phyloP scores from a whole-genome alignment of 2,329 filamentous ascomycete species.

The Arthrobotrys sphaeroides region DNA sequence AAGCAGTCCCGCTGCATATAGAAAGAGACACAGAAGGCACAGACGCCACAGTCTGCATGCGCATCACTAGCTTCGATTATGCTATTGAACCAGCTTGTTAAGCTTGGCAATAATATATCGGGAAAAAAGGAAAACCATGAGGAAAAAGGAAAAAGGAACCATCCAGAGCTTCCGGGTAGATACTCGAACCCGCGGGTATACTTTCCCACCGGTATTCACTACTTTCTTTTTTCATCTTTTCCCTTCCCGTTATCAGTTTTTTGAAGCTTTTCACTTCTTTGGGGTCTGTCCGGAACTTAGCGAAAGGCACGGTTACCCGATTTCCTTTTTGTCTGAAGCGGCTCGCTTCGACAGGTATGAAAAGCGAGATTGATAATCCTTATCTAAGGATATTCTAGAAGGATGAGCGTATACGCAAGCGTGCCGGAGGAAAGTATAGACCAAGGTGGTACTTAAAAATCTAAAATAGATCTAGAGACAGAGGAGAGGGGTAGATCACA shows the following conservation, averaged over 20 bases:
- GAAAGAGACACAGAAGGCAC: not conserved
- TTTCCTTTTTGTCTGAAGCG: not conserved
- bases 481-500: not conserved
- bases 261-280: not conserved
- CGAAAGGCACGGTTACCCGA: conserved; percentile 19
- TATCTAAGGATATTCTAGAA: conserved; percentile 33
- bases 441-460: conserved; percentile 16
- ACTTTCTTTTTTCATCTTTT: not conserved
- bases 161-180: not conserved
- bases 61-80: conserved; percentile 10
- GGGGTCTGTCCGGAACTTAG: not conserved
- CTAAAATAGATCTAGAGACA: too few species aligned
- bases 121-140: not conserved
- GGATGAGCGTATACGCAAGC: not conserved
- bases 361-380: conserved; percentile 32
- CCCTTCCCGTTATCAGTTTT: not conserved
- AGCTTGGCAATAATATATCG: too few species aligned
- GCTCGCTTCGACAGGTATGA: conserved; percentile 2
- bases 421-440: conserved; percentile 12
- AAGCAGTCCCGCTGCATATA: not conserved
- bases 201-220: not conserved
- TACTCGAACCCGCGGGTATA: conserved; percentile 4
- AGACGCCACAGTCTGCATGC: conserved; percentile 2
- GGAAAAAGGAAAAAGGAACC: not conserved
- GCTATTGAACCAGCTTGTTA: conserved; percentile 4